These are phyloP conservation scores for Phytophthora pluvialis DNA, from an alignment of 352 stramenopile species.

Conservation along the genomic window DNA sequence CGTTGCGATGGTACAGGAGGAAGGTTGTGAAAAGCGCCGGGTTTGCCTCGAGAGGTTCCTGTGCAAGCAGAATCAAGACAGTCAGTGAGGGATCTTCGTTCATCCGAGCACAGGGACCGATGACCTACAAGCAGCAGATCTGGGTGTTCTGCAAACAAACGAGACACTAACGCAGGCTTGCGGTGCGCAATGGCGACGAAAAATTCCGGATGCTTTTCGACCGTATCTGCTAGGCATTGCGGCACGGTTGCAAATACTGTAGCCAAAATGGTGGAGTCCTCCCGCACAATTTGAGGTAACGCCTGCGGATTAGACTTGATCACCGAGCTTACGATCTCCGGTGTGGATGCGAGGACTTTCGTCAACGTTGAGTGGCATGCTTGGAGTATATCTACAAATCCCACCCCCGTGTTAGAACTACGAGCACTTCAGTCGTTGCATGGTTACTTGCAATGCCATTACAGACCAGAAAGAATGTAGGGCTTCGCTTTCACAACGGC, in stretches of 20 bases:
- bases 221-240: constrained; percentile 61
- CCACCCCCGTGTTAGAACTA: constrained; percentile 3
- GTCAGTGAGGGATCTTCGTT: neutral
- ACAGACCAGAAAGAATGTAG: constrained; percentile 59
- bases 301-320: constrained; percentile 61
- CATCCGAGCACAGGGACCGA: neutral
- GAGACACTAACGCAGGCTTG: constrained; percentile 61
- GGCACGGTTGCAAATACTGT: constrained; percentile 59
- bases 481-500: constrained; percentile 57
- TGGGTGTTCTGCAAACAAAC: constrained; percentile 68
- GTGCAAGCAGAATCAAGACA: neutral
- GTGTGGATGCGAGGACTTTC: constrained; percentile 49
- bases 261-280: constrained; percentile 52
- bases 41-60: constrained; percentile 77
- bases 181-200: constrained; percentile 76
- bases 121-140: constrained; percentile 66
- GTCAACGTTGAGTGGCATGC: constrained; percentile 47
- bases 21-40: constrained; percentile 76
- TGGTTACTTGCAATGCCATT: no score
- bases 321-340: constrained; percentile 51
- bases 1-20: constrained; percentile 59
- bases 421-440: neutral
- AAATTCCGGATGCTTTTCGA: constrained; percentile 70
- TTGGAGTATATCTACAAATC: constrained; percentile 47
- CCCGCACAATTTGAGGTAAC: constrained; percentile 54